These are phyloP conservation scores for Agarophyton chilense DNA, from an alignment of 23 red algal genomes.

Conservation along the genomic window DNA sequence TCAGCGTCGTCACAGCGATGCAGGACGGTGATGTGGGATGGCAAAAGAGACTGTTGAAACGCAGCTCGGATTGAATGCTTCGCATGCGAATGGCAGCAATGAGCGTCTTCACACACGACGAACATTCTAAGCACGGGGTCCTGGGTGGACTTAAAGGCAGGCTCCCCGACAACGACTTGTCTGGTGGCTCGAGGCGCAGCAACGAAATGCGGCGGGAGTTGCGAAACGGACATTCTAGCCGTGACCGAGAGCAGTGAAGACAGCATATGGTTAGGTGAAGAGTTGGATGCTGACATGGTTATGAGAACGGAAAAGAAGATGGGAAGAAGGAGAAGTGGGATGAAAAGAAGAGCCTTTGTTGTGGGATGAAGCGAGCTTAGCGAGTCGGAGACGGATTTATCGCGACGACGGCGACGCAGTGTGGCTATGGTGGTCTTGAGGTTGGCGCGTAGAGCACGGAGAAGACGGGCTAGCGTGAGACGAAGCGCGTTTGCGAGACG, in stretches of 20 bases:
- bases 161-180: background rate
- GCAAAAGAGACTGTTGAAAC: conserved; percentile 22
- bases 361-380: background rate
- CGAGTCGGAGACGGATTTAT: conserved; percentile 23
- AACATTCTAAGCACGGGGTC: conserved; percentile 31
- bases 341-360: conserved; percentile 6
- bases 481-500: background rate
- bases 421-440: conserved; percentile 28
- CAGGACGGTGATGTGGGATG: conserved; percentile 15
- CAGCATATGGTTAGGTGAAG: background rate
- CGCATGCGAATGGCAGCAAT: conserved; percentile 11
- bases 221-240: background rate
- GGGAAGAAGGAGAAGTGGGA: conserved; percentile 1
- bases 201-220: conserved; percentile 15
- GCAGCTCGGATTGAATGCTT: background rate
- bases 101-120: conserved; percentile 2
- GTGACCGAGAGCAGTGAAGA: background rate
- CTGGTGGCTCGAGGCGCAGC: conserved; percentile 15
- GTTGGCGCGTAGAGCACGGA: conserved; percentile 32
- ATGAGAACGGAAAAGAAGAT: conserved; percentile 36
- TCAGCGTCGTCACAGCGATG: conserved; percentile 9
- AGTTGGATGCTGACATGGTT: background rate
- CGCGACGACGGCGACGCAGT: conserved; percentile 20
- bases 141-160: background rate
- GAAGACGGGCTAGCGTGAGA: conserved; percentile 37